Base-by-base conservation (phyloP, 2,329 filamentous ascomycete genomes). In the Didymella pinodella region DNA sequence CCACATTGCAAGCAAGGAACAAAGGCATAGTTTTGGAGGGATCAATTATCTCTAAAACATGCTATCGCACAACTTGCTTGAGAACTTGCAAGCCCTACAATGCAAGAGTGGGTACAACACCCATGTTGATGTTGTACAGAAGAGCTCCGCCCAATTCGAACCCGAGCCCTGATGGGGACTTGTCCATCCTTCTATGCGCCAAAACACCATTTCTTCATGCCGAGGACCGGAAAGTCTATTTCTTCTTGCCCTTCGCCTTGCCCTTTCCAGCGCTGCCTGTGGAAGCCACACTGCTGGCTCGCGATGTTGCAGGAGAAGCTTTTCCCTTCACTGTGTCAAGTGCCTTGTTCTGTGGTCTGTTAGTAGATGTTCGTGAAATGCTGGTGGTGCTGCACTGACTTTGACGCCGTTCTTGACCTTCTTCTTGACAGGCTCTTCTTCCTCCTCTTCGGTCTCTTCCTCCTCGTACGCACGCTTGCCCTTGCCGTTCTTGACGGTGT, bases 371-470 rank as follows among this genome's bases (percentile, higher is more conserved):
- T 7, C 12, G 3, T 4, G 2, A 11, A 0, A 12, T 10, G 1
- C 14, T 4, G 1, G 6, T 12, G 14, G 0, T 28, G 7, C 11
- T 54, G 43, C 49, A 78, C 87, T 75, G 83, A 95, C 92, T 86
- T 96, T 96, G 62, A 93, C 90, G 52, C 89, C 89, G 69, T 91
- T 92, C 84, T 96, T 96, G 16, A 88, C 85, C 86, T 96, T 97
- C 85, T 98, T 98, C 86, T 96, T 97, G 1, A 89, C 88, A n/a
- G 93, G 92, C 76, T 90, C 88, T 43, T 91, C 75, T 28, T 76
- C 91, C 53, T 95, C 84, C 52, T 93, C 87, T 62, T 88, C 90
- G 59, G 95, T 91, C 55, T 93, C 92, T 50, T 95, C 92, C 60
- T 92, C 90, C 40, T 95, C 92, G 45, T 94, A 92, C 7, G 90